Evolutionary conservation across 2,329 filamentous ascomycete species (phyloP).

Genomic region (Bipolaris gigantea): DNA sequence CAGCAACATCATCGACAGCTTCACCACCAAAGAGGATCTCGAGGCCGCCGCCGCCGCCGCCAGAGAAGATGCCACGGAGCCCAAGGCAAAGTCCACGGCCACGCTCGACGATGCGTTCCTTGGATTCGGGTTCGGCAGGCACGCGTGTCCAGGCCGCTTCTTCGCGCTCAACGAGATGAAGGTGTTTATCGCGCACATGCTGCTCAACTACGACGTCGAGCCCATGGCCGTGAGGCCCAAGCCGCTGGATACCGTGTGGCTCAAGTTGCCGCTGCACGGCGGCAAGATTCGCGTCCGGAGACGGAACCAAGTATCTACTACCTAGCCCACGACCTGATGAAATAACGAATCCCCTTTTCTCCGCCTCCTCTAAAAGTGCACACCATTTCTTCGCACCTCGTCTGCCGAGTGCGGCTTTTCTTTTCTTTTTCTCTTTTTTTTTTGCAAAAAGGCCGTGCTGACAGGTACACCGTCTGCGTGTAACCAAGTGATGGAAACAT

Average conservation of each 20-base stretch:
- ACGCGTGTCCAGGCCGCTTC: slow-evolving; percentile 20
- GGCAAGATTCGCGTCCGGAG: slow-evolving; percentile 9
- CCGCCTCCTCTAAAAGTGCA: too few relatives aligned
- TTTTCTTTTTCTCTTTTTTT: too few relatives aligned
- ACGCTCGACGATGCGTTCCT: slow-evolving; percentile 21
- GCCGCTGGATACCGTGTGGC: slow-evolving; percentile 17
- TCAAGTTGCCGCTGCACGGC: slow-evolving; percentile 15
- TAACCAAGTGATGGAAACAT: too few relatives aligned
- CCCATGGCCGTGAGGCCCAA: slow-evolving; percentile 15
- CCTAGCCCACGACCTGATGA: neutral
- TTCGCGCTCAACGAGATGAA: slow-evolving; percentile 25
- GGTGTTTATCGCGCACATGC: slow-evolving; percentile 21
- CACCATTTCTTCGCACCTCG: too few relatives aligned
- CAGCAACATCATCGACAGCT: slow-evolving; percentile 17
- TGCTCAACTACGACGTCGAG: slow-evolving; percentile 20
- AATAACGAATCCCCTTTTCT: neutral
- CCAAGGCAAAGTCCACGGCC: slow-evolving; percentile 20
- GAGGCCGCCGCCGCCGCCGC: slow-evolving; percentile 5
- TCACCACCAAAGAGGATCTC: slow-evolving; percentile 16
- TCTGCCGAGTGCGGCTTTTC: too few relatives aligned
- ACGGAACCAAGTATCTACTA: neutral
- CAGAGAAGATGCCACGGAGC: slow-evolving; percentile 2
- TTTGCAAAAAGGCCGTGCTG: too few relatives aligned
- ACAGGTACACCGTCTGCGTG: too few relatives aligned
- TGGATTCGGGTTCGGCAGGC: slow-evolving; percentile 20